Evolutionary conservation across 495 filamentous ascomycete genomes (phyloP), one percentile per base, ranked within the genome.

Genomic region (Rhypophila decipiens): DNA sequence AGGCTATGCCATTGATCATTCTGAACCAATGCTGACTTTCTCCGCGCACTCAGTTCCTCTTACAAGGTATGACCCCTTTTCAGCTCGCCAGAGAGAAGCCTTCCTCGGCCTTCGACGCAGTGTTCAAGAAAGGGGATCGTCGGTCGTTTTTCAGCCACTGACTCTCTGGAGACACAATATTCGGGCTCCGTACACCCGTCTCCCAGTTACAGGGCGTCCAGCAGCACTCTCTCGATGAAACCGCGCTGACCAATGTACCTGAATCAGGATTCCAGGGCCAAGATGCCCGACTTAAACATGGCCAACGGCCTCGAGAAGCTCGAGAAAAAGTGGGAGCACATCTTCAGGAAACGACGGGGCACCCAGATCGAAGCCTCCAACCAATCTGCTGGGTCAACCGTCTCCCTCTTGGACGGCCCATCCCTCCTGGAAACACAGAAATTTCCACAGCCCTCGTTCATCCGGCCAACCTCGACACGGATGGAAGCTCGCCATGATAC

Each of bases 381-480:
- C n/a, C n/a, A n/a, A n/a, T n/a, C n/a, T n/a, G n/a, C n/a, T n/a
- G n/a, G n/a, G n/a, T n/a, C n/a, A n/a, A n/a, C n/a, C n/a, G n/a
- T n/a, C n/a, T n/a, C n/a, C n/a, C n/a, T n/a, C n/a, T n/a, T n/a
- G n/a, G n/a, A n/a, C n/a, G n/a, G n/a, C n/a, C n/a, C n/a, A n/a
- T n/a, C n/a, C n/a, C n/a, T n/a, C n/a, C n/a, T n/a, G n/a, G 49
- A 42, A 24, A 20, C 47, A 5, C 52, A 44, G 24, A 58, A 53
- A 11, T 75, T 73, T 42, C 72, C 72, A 8, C 58, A 65, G 24
- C 70, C 72, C 9, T 70, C 72, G 1, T 75, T 66, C 52, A 68
- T 75, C 42, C 54, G 65, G 24, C 72, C 71, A n/a, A 73, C 63
- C 11, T 69, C 69, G 13, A 64, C 53, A 24, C 63, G 65, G 5